Percentiles rank a stretch among this genome's conserved stretches.
These are phyloP conservation scores for Tetraselmis chui DNA, from an alignment of 139 green algal species.

Conservation along the genomic window DNA sequence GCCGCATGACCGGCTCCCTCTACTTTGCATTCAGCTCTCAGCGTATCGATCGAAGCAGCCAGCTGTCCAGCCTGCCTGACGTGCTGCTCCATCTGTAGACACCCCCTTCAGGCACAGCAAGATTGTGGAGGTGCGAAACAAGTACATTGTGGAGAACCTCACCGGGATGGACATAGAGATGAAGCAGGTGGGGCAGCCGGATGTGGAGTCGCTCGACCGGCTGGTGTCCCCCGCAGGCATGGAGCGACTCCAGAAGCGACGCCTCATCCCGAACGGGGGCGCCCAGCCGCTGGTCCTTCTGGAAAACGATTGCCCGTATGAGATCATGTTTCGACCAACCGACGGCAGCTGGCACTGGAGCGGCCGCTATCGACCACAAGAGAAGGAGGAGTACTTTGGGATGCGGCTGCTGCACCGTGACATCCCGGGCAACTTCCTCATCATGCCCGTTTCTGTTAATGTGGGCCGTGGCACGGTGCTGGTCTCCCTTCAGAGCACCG, in stretches of 20 bases:
- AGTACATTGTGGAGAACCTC: constrained; percentile 80
- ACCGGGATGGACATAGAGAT: constrained; percentile 67
- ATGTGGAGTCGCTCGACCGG: constrained; percentile 34
- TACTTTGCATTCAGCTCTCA: too few relatives aligned
- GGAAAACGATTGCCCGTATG: not conserved
- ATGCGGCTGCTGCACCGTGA: constrained; percentile 48
- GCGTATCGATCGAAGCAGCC: too few relatives aligned
- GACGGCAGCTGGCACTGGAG: constrained; percentile 43
- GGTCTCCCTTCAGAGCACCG: constrained; percentile 39
- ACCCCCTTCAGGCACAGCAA: constrained; percentile 58
- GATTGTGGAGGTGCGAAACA: constrained; percentile 38
- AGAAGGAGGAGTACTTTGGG: constrained; percentile 71
- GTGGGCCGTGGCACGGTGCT: constrained; percentile 57
- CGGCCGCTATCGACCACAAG: constrained; percentile 59
- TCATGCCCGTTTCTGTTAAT: constrained; percentile 79
- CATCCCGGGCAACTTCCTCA: constrained; percentile 40
- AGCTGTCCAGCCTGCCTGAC: too few relatives aligned
- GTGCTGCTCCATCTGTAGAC: constrained; percentile 37
- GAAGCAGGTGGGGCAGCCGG: constrained; percentile 67
- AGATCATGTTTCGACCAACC: constrained; percentile 59
- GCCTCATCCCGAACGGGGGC: not conserved
- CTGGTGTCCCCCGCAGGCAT: constrained; percentile 3
- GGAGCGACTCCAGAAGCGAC: not conserved
- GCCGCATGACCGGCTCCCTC: too few relatives aligned
- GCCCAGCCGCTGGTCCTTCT: not conserved